Evolutionary conservation across 1,284 basidiomycete species (phyloP).

Genomic region (Apiotrichum sp.): DNA sequence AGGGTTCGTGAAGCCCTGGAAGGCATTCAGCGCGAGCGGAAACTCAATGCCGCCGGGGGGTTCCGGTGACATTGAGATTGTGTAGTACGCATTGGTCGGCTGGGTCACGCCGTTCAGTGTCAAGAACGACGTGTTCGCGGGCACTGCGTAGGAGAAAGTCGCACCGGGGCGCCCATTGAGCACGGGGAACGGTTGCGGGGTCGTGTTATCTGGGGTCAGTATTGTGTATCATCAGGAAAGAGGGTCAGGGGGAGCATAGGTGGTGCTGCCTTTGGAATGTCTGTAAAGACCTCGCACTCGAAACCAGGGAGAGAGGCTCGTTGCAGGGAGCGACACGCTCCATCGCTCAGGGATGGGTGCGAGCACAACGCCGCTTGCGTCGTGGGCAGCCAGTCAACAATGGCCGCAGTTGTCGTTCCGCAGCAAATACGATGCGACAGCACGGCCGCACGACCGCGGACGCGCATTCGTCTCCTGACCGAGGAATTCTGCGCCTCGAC

Average conservation of each 20-base stretch:
- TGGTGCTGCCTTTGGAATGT: no score
- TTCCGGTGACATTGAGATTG: not conserved
- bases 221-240: not conserved
- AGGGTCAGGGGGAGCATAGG: no score
- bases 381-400: no score
- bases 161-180: constrained; percentile 1
- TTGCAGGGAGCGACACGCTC: no score
- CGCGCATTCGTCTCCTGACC: no score
- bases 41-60: not conserved
- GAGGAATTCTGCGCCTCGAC: not conserved
- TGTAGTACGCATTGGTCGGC: not conserved
- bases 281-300: no score
- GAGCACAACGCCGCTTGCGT: no score
- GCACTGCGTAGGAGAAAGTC: not conserved
- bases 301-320: no score
- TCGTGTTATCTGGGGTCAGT: not conserved
- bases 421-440: no score
- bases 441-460: no score
- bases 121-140: constrained; percentile 9
- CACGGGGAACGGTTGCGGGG: not conserved
- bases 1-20: not conserved
- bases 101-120: constrained; percentile 7
- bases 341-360: no score
- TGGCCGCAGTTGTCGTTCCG: no score
- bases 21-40: not conserved